Evolutionary conservation across 495 filamentous ascomycete species (phyloP).

Genomic region (Hypoxylon fuscum): DNA sequence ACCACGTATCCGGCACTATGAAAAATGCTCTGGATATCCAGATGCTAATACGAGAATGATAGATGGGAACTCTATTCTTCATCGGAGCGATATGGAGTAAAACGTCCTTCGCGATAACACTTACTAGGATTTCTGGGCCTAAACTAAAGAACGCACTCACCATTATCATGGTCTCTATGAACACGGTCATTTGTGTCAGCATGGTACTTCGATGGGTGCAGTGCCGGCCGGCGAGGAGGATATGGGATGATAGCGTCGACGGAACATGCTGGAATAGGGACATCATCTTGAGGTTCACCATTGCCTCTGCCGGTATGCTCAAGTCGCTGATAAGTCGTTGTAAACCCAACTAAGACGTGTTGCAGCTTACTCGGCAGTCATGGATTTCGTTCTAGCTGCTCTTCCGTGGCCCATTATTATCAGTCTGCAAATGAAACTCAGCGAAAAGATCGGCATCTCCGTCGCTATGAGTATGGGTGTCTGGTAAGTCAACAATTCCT

Average conservation of each 20-base stretch:
- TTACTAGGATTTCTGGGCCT: conserved; percentile 40
- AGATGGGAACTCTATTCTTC: conserved; percentile 28
- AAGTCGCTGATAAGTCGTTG: background rate
- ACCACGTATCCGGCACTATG: background rate
- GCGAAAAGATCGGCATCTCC: conserved; percentile 49
- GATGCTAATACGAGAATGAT: background rate
- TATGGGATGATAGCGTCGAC: conserved; percentile 41
- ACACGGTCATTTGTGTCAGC: conserved; percentile 47
- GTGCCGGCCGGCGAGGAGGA: conserved; percentile 44
- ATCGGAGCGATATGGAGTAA: conserved; percentile 49
- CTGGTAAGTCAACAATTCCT: conserved; percentile 43
- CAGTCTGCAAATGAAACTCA: conserved; percentile 46
- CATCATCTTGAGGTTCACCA: conserved; percentile 24
- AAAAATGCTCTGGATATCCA: background rate
- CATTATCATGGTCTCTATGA: conserved; percentile 45
- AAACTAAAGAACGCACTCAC: conserved; percentile 13
- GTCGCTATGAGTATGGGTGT: conserved; percentile 55
- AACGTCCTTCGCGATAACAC: conserved; percentile 48
- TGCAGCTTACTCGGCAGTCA: conserved; percentile 49
- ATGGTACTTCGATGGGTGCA: conserved; percentile 47
- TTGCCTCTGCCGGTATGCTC: conserved; percentile 19
- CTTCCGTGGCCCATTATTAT: conserved; percentile 49
- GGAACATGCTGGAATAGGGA: conserved; percentile 49
- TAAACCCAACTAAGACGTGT: background rate
- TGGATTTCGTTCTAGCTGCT: conserved; percentile 48